Base-by-base conservation (phyloP, 2,329 filamentous ascomycete genomes). In the Penicillium italicum region DNA sequence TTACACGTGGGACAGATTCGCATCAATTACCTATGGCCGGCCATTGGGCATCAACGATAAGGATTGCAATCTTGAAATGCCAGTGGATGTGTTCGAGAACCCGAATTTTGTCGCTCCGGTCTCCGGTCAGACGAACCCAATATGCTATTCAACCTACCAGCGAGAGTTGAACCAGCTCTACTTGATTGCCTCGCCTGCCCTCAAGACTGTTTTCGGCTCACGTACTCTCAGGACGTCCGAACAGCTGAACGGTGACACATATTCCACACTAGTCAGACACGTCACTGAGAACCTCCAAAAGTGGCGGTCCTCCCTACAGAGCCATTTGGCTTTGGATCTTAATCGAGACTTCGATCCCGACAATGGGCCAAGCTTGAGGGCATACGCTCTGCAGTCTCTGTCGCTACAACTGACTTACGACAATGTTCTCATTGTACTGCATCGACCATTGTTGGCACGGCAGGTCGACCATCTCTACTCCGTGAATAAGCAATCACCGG, bases 371-470 rank as follows among this genome's bases (percentile, higher is more conserved):
- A 50, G 50, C 7, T 52, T 54, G 3, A 65, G 58, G 36, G 61
- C 62, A 14, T 53, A 66, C 40, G 62, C 65, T 5, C 51, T 78
- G 1, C 76, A 77, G 56, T 69, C 75, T 1, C 54, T 77, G n/a
- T 71, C 76, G 9, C 51, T 78, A n/a, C 72, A 77, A 41, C 59
- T 78, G 5, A 76, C 76, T 1, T 77, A 74, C 34, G 75, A 78
- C 56, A 77, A 76, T 50, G 59, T 77, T 5, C 62, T 76, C 5
- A 76, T 77, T 38, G 70, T 78, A 4, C 63, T 78, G 7, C 72
- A 77, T 57, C 72, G 75, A n/a, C 76, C 76, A 5, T 63, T 77
- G 5, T 56, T 77, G 5, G 71, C 73, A n/a, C 59, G 67, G 43
- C 70, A 74, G 24, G 68, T 73, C 14, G 63, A 72, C 41, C 61